Percentiles rank a stretch among this genome's conserved stretches.
Evolutionary conservation across 2,329 filamentous ascomycete genomes (phyloP).

Genomic region (Metarhizium robertsii): DNA sequence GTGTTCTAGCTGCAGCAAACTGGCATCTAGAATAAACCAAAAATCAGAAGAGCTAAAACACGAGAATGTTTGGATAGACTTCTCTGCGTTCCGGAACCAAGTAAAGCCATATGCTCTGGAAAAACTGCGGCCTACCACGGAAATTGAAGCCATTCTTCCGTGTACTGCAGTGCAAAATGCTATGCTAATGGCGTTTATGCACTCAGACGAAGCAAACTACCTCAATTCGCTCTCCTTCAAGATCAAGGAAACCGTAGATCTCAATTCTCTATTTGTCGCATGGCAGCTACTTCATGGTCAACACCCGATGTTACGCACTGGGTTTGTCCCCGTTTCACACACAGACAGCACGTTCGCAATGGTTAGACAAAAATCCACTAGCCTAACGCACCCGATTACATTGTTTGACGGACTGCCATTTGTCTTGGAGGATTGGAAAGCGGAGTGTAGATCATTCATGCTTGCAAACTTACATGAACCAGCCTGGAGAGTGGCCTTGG

Average conservation of each 20-base stretch:
- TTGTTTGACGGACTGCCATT: slow-evolving; percentile 12
- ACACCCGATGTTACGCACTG: slow-evolving; percentile 68
- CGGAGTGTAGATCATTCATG: slow-evolving; percentile 20
- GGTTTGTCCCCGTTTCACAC: slow-evolving; percentile 57
- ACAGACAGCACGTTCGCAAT: slow-evolving; percentile 60
- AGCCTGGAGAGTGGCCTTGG: slow-evolving; percentile 54
- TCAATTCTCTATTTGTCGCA: slow-evolving; percentile 37
- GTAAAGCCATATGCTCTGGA: slow-evolving; percentile 19
- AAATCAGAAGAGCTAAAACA: slow-evolving; percentile 4
- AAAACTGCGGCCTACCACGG: slow-evolving; percentile 9
- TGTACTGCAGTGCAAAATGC: slow-evolving; percentile 74
- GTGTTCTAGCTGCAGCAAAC: slow-evolving; percentile 35
- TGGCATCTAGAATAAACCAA: slow-evolving; percentile 21
- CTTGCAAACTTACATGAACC: slow-evolving; percentile 39
- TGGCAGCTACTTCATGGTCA: slow-evolving; percentile 46
- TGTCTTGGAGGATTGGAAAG: slow-evolving; percentile 28
- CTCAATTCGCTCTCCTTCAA: slow-evolving; percentile 61
- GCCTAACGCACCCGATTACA: slow-evolving; percentile 9
- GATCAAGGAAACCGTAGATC: slow-evolving; percentile 30
- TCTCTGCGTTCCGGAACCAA: slow-evolving; percentile 27
- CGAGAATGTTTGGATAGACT: slow-evolving; percentile 19
- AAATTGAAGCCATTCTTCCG: slow-evolving; percentile 55
- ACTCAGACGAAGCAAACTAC: slow-evolving; percentile 59
- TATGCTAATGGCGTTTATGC: slow-evolving; percentile 66
- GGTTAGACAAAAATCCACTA: slow-evolving; percentile 44